Evolutionary conservation across 352 stramenopile species (phyloP), one percentile per base, ranked within the genome.

Genomic region (Poterioochromonas sp.): DNA sequence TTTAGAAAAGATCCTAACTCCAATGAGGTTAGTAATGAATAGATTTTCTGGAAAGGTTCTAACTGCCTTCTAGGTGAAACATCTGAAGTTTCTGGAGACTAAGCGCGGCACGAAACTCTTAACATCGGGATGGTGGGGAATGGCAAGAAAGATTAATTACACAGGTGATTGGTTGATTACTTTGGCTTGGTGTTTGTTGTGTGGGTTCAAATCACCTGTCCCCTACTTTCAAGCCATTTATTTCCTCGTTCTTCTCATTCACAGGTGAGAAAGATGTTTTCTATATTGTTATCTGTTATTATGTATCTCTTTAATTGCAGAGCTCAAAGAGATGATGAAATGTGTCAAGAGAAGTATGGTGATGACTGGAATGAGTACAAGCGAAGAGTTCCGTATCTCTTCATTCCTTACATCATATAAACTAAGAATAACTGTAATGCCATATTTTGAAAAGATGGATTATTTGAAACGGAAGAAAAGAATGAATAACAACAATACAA

Each of bases 191-290:
- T 87, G 84, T 73, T 73, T 85, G 34, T 80, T 83, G 54, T 84
- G 81, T 51, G 84, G 84, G 2, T 86, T 82, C 71, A 53, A 63
- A 32, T 81, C 60, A 62, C 79, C 82, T 12, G 83, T 96, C 34
- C 88, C 90, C 1, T 96, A 96, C 77, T 96, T 92, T 82, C 95
- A 96, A 83, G 85, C 86, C n/a, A 87, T 93, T 51, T 96, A 95
- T 79, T 96, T 96, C 84, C 81, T 83, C 1, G 84, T 96, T 37
- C 83, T 96, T 8, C 83, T 96, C 11, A 81, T 94, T 35, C 91
- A 96, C 83, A 86, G 90, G 47, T 76, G n/a, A 5, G 32, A 20
- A 20, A 40, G 11, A 5, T 76, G 2, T n/a, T n/a, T n/a, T n/a
- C n/a, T n/a, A n/a, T n/a, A n/a, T 29, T 73, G 5, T 8, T 73